Evolutionary conservation across 2,329 filamentous ascomycete species (phyloP).

Genomic region (Penicillium sp.): DNA sequence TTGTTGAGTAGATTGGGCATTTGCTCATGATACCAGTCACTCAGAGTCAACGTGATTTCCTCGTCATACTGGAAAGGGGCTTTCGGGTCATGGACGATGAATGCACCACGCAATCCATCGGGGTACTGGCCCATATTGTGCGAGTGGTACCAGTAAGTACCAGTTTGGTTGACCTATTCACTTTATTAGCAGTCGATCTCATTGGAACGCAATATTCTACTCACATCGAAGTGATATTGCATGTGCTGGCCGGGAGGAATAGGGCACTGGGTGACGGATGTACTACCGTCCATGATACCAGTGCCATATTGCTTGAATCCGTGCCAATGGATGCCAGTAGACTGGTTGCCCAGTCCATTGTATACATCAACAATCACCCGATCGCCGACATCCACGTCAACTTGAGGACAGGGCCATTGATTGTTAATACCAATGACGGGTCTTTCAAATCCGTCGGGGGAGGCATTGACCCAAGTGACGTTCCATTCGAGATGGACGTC

Average conservation of each 20-base stretch:
- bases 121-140: slow-evolving; percentile 71
- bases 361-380: slow-evolving; percentile 45
- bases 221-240: slow-evolving; percentile 67
- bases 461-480: slow-evolving; percentile 71
- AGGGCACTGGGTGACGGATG: slow-evolving; percentile 68
- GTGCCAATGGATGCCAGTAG: slow-evolving; percentile 62
- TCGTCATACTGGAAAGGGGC: slow-evolving; percentile 67
- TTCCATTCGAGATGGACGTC: slow-evolving; percentile 56
- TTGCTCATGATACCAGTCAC: slow-evolving; percentile 72
- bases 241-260: slow-evolving; percentile 68
- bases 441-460: slow-evolving; percentile 70
- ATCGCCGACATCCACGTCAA: slow-evolving; percentile 44
- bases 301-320: slow-evolving; percentile 71
- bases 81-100: slow-evolving; percentile 67
- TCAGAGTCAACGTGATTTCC: slow-evolving; percentile 67
- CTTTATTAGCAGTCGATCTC: not conserved
- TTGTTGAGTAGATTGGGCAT: slow-evolving; percentile 53
- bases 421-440: slow-evolving; percentile 76
- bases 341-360: slow-evolving; percentile 44
- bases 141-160: slow-evolving; percentile 81
- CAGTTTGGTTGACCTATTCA: slow-evolving; percentile 62
- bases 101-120: slow-evolving; percentile 67
- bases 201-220: not conserved
- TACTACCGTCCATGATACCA: slow-evolving; percentile 72
- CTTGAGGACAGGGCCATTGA: slow-evolving; percentile 72